Base-by-base conservation (phyloP, 2,329 filamentous ascomycete genomes). In the Phyllachora maydis region DNA sequence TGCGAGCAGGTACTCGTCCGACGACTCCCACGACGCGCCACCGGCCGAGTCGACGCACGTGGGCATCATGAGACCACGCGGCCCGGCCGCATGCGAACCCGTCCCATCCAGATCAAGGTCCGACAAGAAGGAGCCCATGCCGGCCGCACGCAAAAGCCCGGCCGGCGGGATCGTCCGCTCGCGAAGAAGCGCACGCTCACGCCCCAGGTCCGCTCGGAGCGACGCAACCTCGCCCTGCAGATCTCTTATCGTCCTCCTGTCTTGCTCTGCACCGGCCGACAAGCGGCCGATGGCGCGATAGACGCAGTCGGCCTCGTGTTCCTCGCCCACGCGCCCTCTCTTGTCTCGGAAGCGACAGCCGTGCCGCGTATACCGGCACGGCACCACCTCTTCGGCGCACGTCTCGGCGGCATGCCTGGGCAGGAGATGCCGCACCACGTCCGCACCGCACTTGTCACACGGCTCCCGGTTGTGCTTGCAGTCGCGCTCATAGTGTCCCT, bases 221-320 rank as follows among this genome's bases (percentile, higher is more conserved):
- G 17, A 18, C 2, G 23, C 18, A 6, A 39, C 24, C 5, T 32
- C 28, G 6, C 43, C 40, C 14, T 39, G 38, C 4, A 59, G 38
- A 6, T 47, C 46, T 19, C 48, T 42, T 15, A 68, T 54, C 6
- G 30, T 28, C 23, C 26, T 29, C 11, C 30, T 28, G 19, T 65
- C 47, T 13, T 54, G 48, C 13, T 50, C 49, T 29, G 64, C 56
- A 6, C 53, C 44, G 21, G 56, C 55, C 16, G 65, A 29, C 16
- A 46, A 45, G 15, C 49, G 43, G 11, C 48, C 54, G 22, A 65
- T 52, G 7, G 55, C 53, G 19, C 62, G 56, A 24, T 64, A 65
- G 3, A 52, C 43, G 34, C 66, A 72, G 16, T 39, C 36, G 4
- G 45, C 30, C 8, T 50, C 46, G 30, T 71, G 66, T 3, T 43